Evolutionary conservation across 257 asterid species (phyloP).

Genomic region (Agastache rugosa): DNA sequence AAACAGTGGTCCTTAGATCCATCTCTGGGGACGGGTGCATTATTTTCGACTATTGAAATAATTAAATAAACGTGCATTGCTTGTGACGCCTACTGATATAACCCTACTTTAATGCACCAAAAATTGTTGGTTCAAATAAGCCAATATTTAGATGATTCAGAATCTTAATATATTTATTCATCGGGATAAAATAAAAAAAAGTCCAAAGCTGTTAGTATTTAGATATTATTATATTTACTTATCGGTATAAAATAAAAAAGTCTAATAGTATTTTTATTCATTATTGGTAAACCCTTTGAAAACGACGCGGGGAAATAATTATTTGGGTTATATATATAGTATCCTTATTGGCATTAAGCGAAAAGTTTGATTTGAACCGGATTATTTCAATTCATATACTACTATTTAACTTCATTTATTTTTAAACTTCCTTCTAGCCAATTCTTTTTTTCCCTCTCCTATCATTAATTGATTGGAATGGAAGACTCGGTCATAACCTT

Average conservation of each 20-base stretch:
- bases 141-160: background rate
- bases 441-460: too few relatives aligned
- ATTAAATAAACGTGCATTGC: slow-evolving; percentile 16
- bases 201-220: background rate
- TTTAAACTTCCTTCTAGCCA: background rate
- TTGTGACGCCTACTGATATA: background rate
- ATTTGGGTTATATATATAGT: background rate
- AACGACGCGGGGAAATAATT: background rate
- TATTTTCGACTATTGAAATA: background rate
- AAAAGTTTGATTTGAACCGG: too few relatives aligned
- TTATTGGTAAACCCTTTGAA: background rate
- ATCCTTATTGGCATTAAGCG: too few relatives aligned
- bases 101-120: slow-evolving; percentile 6
- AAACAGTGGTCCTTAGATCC: slow-evolving; percentile 30
- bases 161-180: background rate
- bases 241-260: background rate
- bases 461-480: too few relatives aligned
- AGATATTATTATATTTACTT: background rate
- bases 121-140: background rate
- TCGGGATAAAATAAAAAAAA: background rate
- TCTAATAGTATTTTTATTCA: background rate
- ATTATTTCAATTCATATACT: too few relatives aligned
- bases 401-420: too few relatives aligned
- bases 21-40: slow-evolving; percentile 1
- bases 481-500: too few relatives aligned